Evolutionary conservation across 148 eudicot species (phyloP).

Genomic region (Pharnaceum exiguum): DNA sequence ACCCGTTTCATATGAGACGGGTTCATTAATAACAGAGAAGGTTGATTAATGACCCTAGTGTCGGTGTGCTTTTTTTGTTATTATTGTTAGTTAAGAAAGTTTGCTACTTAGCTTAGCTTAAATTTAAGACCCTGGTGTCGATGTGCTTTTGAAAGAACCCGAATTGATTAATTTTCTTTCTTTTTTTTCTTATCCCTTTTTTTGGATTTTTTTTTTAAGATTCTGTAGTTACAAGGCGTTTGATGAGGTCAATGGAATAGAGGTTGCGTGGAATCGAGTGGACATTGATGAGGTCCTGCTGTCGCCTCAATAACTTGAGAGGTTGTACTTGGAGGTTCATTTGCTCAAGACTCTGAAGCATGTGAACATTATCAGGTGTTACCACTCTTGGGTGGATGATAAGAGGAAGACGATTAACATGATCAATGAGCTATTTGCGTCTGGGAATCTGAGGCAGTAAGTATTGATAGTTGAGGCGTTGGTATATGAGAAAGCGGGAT

Average conservation of each 20-base stretch:
- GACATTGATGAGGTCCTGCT: neutral
- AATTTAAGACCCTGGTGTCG: too few species aligned
- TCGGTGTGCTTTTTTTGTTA: too few species aligned
- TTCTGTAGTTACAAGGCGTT: conserved; percentile 27
- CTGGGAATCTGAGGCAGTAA: conserved; percentile 11
- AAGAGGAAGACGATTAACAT: neutral
- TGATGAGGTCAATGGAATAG: conserved; percentile 6
- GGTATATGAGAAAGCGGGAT: too few species aligned
- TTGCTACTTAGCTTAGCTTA: too few species aligned
- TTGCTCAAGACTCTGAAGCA: conserved; percentile 9
- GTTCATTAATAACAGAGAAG: too few species aligned
- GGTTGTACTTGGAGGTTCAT: conserved; percentile 10
- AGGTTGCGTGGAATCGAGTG: conserved; percentile 15
- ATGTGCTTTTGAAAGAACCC: too few species aligned
- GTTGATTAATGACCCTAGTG: too few species aligned
- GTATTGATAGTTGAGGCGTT: too few species aligned
- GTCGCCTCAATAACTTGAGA: conserved; percentile 2
- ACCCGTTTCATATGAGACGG: too few species aligned
- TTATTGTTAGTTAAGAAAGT: too few species aligned
- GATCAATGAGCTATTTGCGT: conserved; percentile 8
- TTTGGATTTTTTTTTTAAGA: too few species aligned
- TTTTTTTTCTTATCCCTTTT: neutral
- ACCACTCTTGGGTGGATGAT: conserved; percentile 7
- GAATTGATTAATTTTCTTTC: conserved; percentile 10
- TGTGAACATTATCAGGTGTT: neutral